Evolutionary conservation across 352 stramenopile genomes (phyloP).

Genomic region (Globisporangium nunn): DNA sequence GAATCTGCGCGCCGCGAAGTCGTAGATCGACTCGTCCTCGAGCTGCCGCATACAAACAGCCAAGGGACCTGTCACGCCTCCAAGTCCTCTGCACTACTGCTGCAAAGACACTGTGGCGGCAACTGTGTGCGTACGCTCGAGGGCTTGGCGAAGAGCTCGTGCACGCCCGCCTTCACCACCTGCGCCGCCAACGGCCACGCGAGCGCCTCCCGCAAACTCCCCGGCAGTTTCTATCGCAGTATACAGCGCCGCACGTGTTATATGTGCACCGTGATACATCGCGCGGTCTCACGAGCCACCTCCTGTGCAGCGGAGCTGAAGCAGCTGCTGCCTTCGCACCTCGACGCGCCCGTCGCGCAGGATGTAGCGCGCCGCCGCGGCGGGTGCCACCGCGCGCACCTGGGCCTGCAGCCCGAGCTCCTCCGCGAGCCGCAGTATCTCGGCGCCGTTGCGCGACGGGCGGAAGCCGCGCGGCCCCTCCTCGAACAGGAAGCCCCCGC

Average conservation of each 20-base stretch:
- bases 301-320: not conserved
- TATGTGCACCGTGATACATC: not conserved
- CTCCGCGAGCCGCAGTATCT: conserved; percentile 82
- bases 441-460: conserved; percentile 73
- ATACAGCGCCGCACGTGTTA: not conserved
- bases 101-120: not conserved
- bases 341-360: conserved; percentile 63
- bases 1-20: conserved; percentile 72
- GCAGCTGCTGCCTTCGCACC: conserved; percentile 12
- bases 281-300: not conserved
- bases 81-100: not conserved
- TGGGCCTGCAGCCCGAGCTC: conserved; percentile 56
- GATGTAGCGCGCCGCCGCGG: conserved; percentile 69
- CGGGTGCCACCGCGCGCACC: conserved; percentile 55
- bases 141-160: conserved; percentile 49
- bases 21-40: conserved; percentile 77
- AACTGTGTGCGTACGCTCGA: conserved; percentile 11
- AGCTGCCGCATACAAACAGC: conserved; percentile 9
- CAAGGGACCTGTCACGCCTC: not conserved
- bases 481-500: conserved; percentile 73
- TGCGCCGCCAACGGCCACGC: conserved; percentile 51
- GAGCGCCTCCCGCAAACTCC: conserved; percentile 44
- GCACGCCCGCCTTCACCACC: conserved; percentile 49
- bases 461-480: conserved; percentile 78
- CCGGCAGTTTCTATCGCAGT: conserved; percentile 49